Evolutionary conservation across 1,139 yeast species (phyloP).

Genomic region (Yarrowia galli): DNA sequence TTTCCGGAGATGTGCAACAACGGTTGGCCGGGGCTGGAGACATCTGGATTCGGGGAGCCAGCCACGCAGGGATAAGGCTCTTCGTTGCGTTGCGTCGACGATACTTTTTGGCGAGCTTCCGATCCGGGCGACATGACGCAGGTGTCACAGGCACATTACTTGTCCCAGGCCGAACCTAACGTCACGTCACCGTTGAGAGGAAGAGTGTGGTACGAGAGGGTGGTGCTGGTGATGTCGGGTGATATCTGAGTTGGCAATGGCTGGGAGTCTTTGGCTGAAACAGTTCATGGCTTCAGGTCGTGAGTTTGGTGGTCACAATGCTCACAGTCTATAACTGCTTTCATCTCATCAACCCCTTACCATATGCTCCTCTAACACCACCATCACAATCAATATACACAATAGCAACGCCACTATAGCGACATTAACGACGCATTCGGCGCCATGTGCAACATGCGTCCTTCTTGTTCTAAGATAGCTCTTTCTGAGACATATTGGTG

Average conservation of each 20-base stretch:
- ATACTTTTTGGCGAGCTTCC: not conserved
- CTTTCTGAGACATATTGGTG: not conserved
- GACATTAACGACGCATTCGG: no score
- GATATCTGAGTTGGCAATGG: no score
- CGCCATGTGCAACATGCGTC: not conserved
- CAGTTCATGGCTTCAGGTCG: no score
- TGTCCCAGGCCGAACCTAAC: not conserved
- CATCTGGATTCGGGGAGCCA: not conserved
- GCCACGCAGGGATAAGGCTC: conserved; percentile 22
- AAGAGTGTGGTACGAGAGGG: not conserved
- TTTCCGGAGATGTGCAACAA: not conserved
- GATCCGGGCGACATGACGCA: conserved; percentile 15
- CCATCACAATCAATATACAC: no score
- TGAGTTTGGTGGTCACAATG: no score
- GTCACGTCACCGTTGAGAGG: not conserved
- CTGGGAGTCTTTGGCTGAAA: no score
- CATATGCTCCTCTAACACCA: no score
- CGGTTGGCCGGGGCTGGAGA: not conserved
- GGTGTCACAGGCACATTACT: conserved; percentile 22
- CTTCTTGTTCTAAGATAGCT: not conserved
- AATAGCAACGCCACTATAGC: no score
- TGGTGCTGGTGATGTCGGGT: not conserved
- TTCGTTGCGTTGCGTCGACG: not conserved
- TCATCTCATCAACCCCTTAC: no score
- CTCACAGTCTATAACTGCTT: no score